Percentiles rank a stretch among this genome's conserved stretches.
Evolutionary conservation across 768 basidiomycete species (phyloP).

Genomic region (Macrocybe gigantea): DNA sequence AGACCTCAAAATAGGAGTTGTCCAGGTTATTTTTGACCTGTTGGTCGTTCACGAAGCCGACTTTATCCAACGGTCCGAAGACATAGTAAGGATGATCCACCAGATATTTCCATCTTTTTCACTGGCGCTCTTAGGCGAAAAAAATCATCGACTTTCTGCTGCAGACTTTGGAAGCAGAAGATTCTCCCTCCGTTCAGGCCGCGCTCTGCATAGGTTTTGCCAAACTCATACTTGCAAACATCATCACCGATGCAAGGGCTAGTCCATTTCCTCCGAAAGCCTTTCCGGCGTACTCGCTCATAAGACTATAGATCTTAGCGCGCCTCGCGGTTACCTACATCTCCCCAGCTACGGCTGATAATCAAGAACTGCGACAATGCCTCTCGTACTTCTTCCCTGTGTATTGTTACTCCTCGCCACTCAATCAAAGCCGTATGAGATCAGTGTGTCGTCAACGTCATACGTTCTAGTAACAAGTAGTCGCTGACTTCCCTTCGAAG

Average conservation of each 20-base stretch:
- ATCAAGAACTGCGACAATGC: constrained; percentile 86
- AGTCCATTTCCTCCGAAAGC: constrained; percentile 6
- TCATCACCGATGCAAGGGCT: constrained; percentile 75
- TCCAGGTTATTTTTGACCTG: constrained; percentile 87
- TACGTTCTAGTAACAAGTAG: not conserved
- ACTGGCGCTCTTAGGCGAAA: constrained; percentile 22
- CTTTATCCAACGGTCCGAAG: constrained; percentile 51
- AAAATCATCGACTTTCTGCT: constrained; percentile 42
- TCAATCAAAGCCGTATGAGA: constrained; percentile 68
- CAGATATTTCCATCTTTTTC: not conserved
- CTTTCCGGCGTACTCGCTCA: too few relatives aligned
- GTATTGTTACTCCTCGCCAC: constrained; percentile 80
- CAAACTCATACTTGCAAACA: constrained; percentile 84
- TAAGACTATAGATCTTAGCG: constrained; percentile 25
- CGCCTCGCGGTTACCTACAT: constrained; percentile 60
- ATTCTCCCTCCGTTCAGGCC: constrained; percentile 70
- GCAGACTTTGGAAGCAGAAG: constrained; percentile 54
- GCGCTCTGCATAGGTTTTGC: constrained; percentile 78
- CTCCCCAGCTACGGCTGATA: constrained; percentile 78
- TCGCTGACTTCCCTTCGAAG: constrained; percentile 28
- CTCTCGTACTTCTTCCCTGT: constrained; percentile 95
- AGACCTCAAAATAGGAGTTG: constrained; percentile 67
- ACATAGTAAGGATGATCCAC: constrained; percentile 26
- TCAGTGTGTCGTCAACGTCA: constrained; percentile 23
- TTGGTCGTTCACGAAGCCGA: constrained; percentile 85